Base-by-base conservation (phyloP, 768 basidiomycete genomes). In the Kwoniella pini region DNA sequence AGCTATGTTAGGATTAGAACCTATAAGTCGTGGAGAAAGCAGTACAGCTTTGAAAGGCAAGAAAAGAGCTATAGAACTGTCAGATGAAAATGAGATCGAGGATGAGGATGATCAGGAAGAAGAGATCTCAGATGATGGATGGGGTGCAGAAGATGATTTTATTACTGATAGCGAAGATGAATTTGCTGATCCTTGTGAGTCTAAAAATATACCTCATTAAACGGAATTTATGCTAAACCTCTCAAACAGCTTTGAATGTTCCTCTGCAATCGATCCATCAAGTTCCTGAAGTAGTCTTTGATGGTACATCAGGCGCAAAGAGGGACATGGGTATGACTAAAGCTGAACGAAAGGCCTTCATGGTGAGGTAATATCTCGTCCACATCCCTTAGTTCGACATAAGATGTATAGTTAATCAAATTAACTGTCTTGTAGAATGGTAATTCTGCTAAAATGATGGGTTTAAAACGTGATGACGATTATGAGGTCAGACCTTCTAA, bases 281-380 rank as follows among this genome's bases (percentile, higher is more conserved):
- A 22, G 65, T 75, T 0, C 71, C 70, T 11, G 77, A 77, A 43
- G 71, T 79, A 17, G 68, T 77, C 0, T 77, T 77, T 46, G 75
- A 54, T n/a, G 66, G 65, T 12, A 40, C 44, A 26, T n/a, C n/a
- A 36, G 28, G 40, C 17, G 19, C 22, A 26, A 44, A 51, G 31
- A 13, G 39, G 22, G 49, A 48, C n/a, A 39, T 39, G 33, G 55
- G 44, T 11, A 33, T 67, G 57, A 69, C 70, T 6, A 73, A 72
- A 44, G 66, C 75, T 17, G 78, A 79, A 39, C 61, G 71, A n/a
- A 67, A 73, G 52, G 72, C 77, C 11, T 79, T 79, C 61, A 68
- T 79, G 66, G 78, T 76, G 17, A 59, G n/a, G n/a, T n/a, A n/a
- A n/a, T n/a, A n/a, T n/a, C n/a, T n/a, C n/a, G n/a, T n/a, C n/a